These are phyloP conservation scores for Pleoardoris graminearum DNA, from an alignment of 2,329 filamentous ascomycete species.

Conservation along the genomic window DNA sequence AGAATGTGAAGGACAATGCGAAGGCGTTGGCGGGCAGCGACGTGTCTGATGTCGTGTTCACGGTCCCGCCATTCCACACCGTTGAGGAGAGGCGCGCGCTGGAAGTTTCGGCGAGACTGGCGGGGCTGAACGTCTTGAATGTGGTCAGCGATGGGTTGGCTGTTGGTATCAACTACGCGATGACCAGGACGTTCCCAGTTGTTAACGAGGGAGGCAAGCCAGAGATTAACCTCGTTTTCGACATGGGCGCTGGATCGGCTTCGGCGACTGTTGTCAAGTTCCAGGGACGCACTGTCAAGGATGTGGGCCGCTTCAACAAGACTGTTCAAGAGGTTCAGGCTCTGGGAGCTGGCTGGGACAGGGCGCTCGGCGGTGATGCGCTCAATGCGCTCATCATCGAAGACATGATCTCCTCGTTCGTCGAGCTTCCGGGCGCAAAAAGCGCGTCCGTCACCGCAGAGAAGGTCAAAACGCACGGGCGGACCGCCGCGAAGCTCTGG, in stretches of 20 bases:
- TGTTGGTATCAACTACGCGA: conserved; percentile 94
- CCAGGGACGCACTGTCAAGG: conserved; percentile 86
- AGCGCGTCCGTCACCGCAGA: conserved; percentile 64
- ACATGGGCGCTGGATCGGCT: conserved; percentile 96
- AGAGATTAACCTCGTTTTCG: conserved; percentile 90
- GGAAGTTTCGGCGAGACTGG: conserved; percentile 80
- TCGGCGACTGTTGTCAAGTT: conserved; percentile 89
- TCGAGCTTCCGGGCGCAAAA: conserved; percentile 66
- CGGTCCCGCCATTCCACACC: conserved; percentile 88
- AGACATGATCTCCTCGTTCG: conserved; percentile 82
- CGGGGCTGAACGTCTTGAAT: conserved; percentile 81
- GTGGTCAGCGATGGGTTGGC: conserved; percentile 88
- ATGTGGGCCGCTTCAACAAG: conserved; percentile 92
- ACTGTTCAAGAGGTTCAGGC: conserved; percentile 94
- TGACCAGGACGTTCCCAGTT: conserved; percentile 83
- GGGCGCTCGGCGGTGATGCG: conserved; percentile 83
- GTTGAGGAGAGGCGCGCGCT: conserved; percentile 86
- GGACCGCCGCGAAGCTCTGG: conserved; percentile 84
- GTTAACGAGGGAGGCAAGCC: conserved; percentile 81
- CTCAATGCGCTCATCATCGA: conserved; percentile 87
- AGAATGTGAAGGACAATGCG: conserved; percentile 87
- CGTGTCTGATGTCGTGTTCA: conserved; percentile 83
- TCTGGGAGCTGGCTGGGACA: conserved; percentile 84
- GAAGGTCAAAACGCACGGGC: conserved; percentile 73
- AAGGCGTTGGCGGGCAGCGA: conserved; percentile 76